Evolutionary conservation across 495 filamentous ascomycete species (phyloP).

Genomic region (Extremus antarcticus): DNA sequence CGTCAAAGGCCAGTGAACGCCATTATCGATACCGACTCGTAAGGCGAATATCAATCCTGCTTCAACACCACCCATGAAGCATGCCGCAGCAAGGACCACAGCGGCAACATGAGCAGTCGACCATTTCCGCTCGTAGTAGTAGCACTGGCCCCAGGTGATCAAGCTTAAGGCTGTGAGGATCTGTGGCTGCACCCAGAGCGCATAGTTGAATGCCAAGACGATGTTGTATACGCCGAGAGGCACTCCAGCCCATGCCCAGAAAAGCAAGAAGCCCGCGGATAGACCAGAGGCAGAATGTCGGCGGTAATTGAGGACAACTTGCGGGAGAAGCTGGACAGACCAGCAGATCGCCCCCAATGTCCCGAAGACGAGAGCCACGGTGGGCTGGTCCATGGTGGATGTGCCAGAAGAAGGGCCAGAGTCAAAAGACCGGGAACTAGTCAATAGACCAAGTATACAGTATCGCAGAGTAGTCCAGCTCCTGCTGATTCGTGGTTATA

Average conservation of each 20-base stretch:
- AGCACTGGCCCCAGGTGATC: conserved; percentile 54
- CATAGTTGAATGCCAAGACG: conserved; percentile 48
- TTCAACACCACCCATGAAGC: conserved; percentile 41
- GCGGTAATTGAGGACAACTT: conserved; percentile 54
- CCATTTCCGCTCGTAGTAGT: conserved; percentile 50
- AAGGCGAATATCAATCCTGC: conserved; percentile 42
- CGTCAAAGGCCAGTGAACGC: conserved; percentile 42
- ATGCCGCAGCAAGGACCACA: conserved; percentile 32
- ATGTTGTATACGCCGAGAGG: conserved; percentile 59
- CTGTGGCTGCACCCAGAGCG: conserved; percentile 50
- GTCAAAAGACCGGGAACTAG: background rate
- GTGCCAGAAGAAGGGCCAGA: background rate
- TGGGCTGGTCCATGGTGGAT: conserved; percentile 43
- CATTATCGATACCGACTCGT: conserved; percentile 29
- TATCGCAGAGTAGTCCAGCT: no score
- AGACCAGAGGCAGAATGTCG: conserved; percentile 48
- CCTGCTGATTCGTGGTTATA: no score
- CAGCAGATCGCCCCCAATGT: conserved; percentile 48
- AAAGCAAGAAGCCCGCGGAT: conserved; percentile 54
- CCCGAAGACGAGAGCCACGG: conserved; percentile 47
- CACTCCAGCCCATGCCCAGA: conserved; percentile 54
- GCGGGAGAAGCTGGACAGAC: conserved; percentile 52
- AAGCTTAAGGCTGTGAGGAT: conserved; percentile 51
- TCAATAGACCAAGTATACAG: background rate
- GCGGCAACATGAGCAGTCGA: conserved; percentile 34